Base-by-base conservation (phyloP, 768 basidiomycete species). In the Porphyrellus cyaneotinctus region DNA sequence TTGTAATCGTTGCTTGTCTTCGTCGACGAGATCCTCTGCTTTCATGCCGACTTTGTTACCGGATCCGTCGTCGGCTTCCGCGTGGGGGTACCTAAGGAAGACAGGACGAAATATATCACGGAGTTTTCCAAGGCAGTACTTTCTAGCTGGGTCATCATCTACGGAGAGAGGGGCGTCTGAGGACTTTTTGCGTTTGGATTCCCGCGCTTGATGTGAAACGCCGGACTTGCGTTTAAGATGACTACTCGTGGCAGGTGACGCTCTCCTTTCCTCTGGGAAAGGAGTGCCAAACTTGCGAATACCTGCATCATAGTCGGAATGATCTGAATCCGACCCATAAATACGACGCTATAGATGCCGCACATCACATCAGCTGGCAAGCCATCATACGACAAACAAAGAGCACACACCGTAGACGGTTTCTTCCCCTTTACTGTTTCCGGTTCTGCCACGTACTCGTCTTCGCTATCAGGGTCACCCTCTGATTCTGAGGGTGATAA, bases 121-220 rank as follows among this genome's bases (percentile, higher is more conserved):
- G 59, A 91, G 70, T 69, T 91, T 91, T 14, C 79, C 78, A 44
- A 88, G 74, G 67, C 91, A 93, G 59, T 91, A 92, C 64, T 84
- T 90, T 56, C 91, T 78, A 0, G 81, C 77, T 10, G 87, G 82
- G 61, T 93, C 90, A n/a, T 85, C 85, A 7, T 72, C 67, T 1
- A 75, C 69, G n/a, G 63, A 60, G 20, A 69, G 26, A 13, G 72
- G 70, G 35, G 67, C 66, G 28, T 74, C 70, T 28, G 75, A 75
- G 20, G 72, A 67, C 62, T 74, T 79, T 52, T 78, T 74, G 64
- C 83, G 84, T 14, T 77, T 64, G 17, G 76, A 60, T 8, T 74
- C 75, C 11, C 74, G 67, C 37, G 73, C 68, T 9, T 68, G 66
- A 4, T 71, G 64, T 3, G 64, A 60, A n/a, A 70, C 69, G 14